Evolutionary conservation across 1,284 basidiomycete species (phyloP), one percentile per base, ranked within the genome.

Genomic region (Heliocybe sulcata): DNA sequence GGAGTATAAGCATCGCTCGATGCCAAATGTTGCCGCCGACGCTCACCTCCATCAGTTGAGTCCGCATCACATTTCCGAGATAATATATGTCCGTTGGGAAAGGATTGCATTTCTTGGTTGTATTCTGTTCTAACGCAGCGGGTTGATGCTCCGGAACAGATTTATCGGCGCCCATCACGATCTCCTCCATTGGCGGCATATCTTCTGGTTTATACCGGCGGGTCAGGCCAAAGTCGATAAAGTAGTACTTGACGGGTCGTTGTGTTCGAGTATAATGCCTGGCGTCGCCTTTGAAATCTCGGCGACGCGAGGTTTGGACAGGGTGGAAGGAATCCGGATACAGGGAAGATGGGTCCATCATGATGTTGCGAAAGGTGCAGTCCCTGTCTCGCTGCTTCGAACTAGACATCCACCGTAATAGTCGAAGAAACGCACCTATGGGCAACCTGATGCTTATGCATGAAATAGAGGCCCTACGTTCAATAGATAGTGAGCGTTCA

Each of bases 401-500:
- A 20, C 10, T 19, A 31, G 11, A 16, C 33, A 12, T 20, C 3
- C 4, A 52, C 10, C 19, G 19, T 16, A 4, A 35, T 31, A 6
- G 12, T 16, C 3, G 12, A 6, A 14, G 16, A 19, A 3, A 31
- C 51, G 8, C 48, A 67, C 65, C 63, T 50, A 52, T 67, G 64
- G 1, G 63, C 65, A 20, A 67, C 55, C 3, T 56, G 14, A 12
- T 65, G 53, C 20, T 60, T 54, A 33, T 67, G 65, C 56, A 67
- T 54, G 51, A 64, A 66, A 47, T 56, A 53, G 2, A 65, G 16
- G 1, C 66, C 63, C 63, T 67, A 45, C 4, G 10, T 6, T 6
- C 23, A 16, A 2, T 8, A 8, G 9, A 6, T 20, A 14, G 22
- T 45, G 4, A 45, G 23, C 3, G 11, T 6, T 23, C 4, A 20